phyloP scores from a whole-genome alignment of 2,329 filamentous ascomycete genomes.

The Pyrenochaeta sp. region DNA sequence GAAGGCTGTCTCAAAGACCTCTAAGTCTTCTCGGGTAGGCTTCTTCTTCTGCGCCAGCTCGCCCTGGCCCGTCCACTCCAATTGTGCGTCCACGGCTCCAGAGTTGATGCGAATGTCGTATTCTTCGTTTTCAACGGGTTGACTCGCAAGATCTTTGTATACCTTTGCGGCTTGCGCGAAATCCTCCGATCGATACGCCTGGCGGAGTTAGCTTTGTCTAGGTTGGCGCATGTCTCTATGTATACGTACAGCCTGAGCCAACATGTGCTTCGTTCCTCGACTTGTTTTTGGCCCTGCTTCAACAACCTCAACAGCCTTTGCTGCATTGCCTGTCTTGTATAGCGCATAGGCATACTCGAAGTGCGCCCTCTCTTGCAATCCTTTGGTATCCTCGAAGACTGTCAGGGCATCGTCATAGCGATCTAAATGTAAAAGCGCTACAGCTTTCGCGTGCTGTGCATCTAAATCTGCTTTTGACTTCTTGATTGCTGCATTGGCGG shows the following conservation, averaged over 20 bases:
- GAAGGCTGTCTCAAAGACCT: conserved; percentile 83
- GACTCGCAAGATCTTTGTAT: conserved; percentile 67
- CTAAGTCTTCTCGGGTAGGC: conserved; percentile 68
- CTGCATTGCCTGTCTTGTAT: conserved; percentile 77
- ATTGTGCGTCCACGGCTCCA: conserved; percentile 75
- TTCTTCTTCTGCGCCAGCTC: conserved; percentile 63
- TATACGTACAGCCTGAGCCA: conserved; percentile 66
- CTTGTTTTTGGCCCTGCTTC: conserved; percentile 43
- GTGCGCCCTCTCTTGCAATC: conserved; percentile 66
- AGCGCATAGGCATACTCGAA: conserved; percentile 83
- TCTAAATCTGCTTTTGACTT: conserved; percentile 66
- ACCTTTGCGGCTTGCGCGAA: conserved; percentile 72
- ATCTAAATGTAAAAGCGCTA: conserved; percentile 83
- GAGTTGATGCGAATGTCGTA: conserved; percentile 80
- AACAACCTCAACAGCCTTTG: conserved; percentile 67
- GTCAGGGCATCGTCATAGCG: conserved; percentile 80
- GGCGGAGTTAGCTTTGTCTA: conserved; percentile 24
- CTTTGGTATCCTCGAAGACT: conserved; percentile 69
- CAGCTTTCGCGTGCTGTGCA: conserved; percentile 73
- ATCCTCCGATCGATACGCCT: conserved; percentile 76
- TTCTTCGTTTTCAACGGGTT: conserved; percentile 67
- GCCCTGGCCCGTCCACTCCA: conserved; percentile 71
- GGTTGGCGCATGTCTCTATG: background rate
- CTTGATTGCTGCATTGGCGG: conserved; percentile 65
- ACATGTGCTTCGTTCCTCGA: conserved; percentile 66